Base-by-base conservation (phyloP, 1,284 basidiomycete genomes). In the Entoloma clypeatum region DNA sequence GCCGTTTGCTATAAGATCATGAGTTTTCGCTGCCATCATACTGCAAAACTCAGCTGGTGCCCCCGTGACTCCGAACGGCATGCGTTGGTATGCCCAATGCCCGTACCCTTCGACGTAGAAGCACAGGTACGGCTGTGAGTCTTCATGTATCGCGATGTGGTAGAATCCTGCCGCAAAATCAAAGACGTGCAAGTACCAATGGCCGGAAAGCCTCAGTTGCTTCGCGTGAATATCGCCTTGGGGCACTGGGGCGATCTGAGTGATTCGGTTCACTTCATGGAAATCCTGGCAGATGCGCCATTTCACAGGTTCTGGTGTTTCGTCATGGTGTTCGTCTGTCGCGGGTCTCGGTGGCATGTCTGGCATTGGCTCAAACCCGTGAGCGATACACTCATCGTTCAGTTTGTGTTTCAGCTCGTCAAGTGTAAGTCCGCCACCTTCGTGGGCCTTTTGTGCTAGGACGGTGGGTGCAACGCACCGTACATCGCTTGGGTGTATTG, bases 271-370 rank as follows among this genome's bases (percentile, higher is more conserved):
- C n/a, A 44, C 48, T 16, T 52, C 54, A 2, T 44, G 50, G 35
- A 60, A 68, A 27, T 59, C 58, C 37, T 66, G 63, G 38, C 62
- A 65, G 1, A 68, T 43, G 0, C 62, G 35, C 59, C 62, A 69
- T 21, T 61, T 63, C 11, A 23, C 14, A 9, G 19, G 5, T 18
- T 39, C 29, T 7, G 24, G 4, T 16, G 3, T 7, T 18, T 36
- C 39, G 45, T 36, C 11, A 36, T 43, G 4, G 30, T 38, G 3
- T 9, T 19, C 10, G 10, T 17, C 13, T 28, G 25, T 40, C 39
- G 49, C 36, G n/a, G 45, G 39, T 16, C 32, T n/a, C 16, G 45
- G 44, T 21, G 53, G 52, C 7, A 55, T 42, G n/a, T 36, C 26
- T 45, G 45, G 31, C 11, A 24, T 14, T 2, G 46, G 44, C 18